Evolutionary conservation across 352 stramenopile genomes (phyloP).

Genomic region (Pythium phragmitis): DNA sequence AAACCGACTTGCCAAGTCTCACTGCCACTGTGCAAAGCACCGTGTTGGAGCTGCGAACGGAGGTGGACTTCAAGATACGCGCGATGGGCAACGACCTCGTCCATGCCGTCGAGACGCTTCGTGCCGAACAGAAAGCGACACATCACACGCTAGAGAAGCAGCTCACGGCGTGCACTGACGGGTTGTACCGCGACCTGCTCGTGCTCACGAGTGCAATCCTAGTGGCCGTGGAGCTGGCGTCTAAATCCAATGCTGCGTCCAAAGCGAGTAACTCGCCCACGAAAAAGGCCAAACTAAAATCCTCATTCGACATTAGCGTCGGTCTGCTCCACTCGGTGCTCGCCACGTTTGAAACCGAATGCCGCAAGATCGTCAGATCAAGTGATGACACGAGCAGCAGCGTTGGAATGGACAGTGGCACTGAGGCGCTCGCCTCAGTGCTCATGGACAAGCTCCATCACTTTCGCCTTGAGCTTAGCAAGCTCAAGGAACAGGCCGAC

Average conservation of each 20-base stretch:
- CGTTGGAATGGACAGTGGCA: slow-evolving; percentile 8
- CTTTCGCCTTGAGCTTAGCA: slow-evolving; percentile 49
- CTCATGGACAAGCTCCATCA: slow-evolving; percentile 35
- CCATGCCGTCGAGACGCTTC: slow-evolving; percentile 34
- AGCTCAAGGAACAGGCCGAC: slow-evolving; percentile 50
- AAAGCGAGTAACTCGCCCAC: background rate
- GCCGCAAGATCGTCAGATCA: slow-evolving; percentile 16
- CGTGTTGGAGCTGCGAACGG: slow-evolving; percentile 39
- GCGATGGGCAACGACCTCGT: slow-evolving; percentile 40
- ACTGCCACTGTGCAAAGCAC: slow-evolving; percentile 40
- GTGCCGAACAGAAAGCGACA: slow-evolving; percentile 21
- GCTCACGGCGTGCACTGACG: slow-evolving; percentile 33
- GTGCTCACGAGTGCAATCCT: slow-evolving; percentile 49
- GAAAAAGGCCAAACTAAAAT: slow-evolving; percentile 20
- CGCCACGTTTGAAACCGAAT: slow-evolving; percentile 32
- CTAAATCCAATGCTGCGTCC: slow-evolving; percentile 20
- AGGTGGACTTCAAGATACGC: slow-evolving; percentile 43
- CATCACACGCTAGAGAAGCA: slow-evolving; percentile 29
- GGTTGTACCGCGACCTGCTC: slow-evolving; percentile 52
- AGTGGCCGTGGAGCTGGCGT: slow-evolving; percentile 39
- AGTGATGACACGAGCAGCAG: background rate
- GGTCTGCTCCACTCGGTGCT: slow-evolving; percentile 44
- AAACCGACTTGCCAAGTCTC: slow-evolving; percentile 44
- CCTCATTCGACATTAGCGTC: slow-evolving; percentile 38
- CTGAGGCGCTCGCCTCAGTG: slow-evolving; percentile 21